Conservation (phyloP, 1,139 yeast species). For the Schizosaccharomyces versatilis region DNA sequence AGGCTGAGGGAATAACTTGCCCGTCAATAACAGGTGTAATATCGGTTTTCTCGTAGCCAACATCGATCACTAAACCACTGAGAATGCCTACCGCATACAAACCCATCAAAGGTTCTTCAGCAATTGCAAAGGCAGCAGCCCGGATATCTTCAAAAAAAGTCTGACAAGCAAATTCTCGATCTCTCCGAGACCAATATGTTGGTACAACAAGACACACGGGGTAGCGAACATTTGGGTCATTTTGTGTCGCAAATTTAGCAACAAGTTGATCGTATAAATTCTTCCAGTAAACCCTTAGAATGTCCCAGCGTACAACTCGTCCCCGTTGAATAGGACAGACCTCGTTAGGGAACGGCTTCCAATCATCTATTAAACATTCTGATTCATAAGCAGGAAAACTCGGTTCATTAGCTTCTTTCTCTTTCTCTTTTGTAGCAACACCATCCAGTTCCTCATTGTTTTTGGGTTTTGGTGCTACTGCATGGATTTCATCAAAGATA, state of each 20-base stretch:
- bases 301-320: conserved; percentile 9
- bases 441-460: not conserved
- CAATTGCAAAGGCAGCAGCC: conserved; percentile 47
- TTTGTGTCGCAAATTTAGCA: not conserved
- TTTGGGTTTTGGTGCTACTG: not conserved
- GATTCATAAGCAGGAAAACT: not conserved
- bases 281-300: conserved; percentile 15
- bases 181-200: conserved; percentile 9
- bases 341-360: not conserved
- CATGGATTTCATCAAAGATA: not conserved
- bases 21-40: conserved; percentile 59
- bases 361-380: not conserved
- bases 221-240: conserved; percentile 4
- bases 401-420: not conserved
- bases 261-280: conserved; percentile 5
- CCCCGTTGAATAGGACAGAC: conserved; percentile 9
- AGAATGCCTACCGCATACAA: conserved; percentile 47
- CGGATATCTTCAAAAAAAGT: conserved; percentile 49
- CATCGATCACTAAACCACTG: conserved; percentile 52
- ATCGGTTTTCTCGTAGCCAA: conserved; percentile 50
- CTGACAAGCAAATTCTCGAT: conserved; percentile 9
- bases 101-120: conserved; percentile 50
- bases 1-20: conserved; percentile 35
- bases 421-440: not conserved
- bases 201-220: conserved; percentile 11